Conservation (phyloP, 208 protist genomes). For the Leishmania guyanensis region DNA sequence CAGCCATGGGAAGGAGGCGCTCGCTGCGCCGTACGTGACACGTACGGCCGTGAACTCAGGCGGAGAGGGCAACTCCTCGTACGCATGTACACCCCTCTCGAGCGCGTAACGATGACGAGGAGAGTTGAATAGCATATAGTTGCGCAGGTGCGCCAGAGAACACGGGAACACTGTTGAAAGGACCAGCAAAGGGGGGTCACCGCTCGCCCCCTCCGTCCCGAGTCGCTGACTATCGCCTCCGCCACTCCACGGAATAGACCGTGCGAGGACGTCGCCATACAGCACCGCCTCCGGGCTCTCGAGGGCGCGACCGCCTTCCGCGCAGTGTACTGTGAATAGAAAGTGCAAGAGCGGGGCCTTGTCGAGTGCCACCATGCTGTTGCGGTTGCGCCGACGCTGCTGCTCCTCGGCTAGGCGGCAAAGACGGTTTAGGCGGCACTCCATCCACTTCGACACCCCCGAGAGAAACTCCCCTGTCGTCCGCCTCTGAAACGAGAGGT, state of each 20-base stretch:
- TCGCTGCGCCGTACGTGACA: constrained; percentile 3
- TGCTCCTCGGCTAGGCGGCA: constrained; percentile 8
- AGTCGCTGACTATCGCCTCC: neutral
- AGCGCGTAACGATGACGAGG: constrained; percentile 24
- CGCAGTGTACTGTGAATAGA: constrained; percentile 18
- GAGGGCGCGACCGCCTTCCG: constrained; percentile 5
- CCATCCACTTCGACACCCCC: constrained; percentile 16
- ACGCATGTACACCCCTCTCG: constrained; percentile 1
- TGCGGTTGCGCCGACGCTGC: neutral
- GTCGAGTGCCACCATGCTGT: constrained; percentile 18
- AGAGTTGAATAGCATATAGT: constrained; percentile 19
- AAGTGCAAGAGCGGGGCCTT: constrained; percentile 26
- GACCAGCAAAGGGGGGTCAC: neutral
- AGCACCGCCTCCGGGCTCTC: neutral
- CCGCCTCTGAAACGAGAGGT: neutral
- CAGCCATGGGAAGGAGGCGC: neutral
- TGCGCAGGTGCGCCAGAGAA: constrained; percentile 19
- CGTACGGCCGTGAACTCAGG: constrained; percentile 15
- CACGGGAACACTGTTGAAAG: constrained; percentile 26
- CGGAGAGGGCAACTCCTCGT: constrained; percentile 20
- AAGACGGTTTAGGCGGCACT: constrained; percentile 13
- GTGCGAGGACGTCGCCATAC: constrained; percentile 20
- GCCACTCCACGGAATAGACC: neutral
- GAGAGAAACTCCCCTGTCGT: constrained; percentile 1
- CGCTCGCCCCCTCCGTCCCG: neutral